Percentiles rank a stretch among this genome's conserved stretches.
Conservation (phyloP, 148 eudicot species). For the Rhododendron griersonianum region DNA sequence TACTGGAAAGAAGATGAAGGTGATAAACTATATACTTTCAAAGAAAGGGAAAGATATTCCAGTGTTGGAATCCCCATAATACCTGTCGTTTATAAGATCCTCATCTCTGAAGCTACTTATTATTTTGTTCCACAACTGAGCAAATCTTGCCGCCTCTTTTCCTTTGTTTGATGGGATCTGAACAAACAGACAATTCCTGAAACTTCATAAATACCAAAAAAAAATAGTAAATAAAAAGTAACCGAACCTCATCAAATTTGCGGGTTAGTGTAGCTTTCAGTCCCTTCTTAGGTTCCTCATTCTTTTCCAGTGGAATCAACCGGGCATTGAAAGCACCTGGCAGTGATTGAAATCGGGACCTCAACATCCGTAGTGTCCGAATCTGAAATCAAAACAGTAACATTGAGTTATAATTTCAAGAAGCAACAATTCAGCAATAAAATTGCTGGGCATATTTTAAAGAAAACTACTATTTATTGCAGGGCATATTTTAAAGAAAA, state of each 20-base stretch:
- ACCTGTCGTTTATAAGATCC: slow-evolving; percentile 58
- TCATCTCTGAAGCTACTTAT: slow-evolving; percentile 65
- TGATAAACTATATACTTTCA: neutral
- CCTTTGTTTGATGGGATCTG: slow-evolving; percentile 46
- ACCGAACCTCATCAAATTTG: slow-evolving; percentile 35
- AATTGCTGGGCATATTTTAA: neutral
- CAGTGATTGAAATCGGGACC: slow-evolving; percentile 51
- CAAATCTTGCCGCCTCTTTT: slow-evolving; percentile 56
- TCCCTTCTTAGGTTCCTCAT: slow-evolving; percentile 40
- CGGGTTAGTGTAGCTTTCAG: slow-evolving; percentile 42
- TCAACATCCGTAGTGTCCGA: slow-evolving; percentile 49
- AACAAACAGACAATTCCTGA: slow-evolving; percentile 8
- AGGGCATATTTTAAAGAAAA: neutral
- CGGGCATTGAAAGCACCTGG: slow-evolving; percentile 57
- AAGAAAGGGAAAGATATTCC: neutral
- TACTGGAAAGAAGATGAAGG: neutral
- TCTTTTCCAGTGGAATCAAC: slow-evolving; percentile 46
- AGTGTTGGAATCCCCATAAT: neutral
- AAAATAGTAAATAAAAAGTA: neutral
- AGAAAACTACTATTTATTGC: neutral
- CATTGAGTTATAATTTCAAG: slow-evolving; percentile 8
- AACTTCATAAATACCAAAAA: neutral
- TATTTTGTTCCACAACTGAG: slow-evolving; percentile 69
- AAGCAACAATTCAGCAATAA: neutral
- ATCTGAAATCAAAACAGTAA: slow-evolving; percentile 35